phyloP scores from a whole-genome alignment of 2,329 filamentous ascomycete genomes.

The Hypoxylon sp. region DNA sequence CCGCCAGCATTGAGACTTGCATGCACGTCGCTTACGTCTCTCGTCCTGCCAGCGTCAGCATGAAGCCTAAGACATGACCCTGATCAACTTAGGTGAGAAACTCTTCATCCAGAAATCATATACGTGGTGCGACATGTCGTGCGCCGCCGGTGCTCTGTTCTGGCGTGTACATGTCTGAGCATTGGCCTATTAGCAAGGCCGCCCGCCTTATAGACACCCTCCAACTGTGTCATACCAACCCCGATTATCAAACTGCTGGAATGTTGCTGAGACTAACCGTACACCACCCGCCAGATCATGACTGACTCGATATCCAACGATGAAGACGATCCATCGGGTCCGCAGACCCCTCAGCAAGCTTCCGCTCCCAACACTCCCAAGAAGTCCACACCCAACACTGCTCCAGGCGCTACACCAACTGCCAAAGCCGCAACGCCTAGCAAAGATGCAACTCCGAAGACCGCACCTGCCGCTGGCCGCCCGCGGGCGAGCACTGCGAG shows the following conservation, averaged over 20 bases:
- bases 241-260: constrained; percentile 22
- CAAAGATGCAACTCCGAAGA: constrained; percentile 36
- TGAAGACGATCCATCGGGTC: constrained; percentile 43
- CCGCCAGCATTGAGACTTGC: constrained; percentile 10
- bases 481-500: constrained; percentile 42
- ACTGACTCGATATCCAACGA: constrained; percentile 42
- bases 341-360: constrained; percentile 33
- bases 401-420: constrained; percentile 23
- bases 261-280: constrained; percentile 35
- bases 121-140: constrained; percentile 9
- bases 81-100: constrained; percentile 36
- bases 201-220: constrained; percentile 18
- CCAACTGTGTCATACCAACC: constrained; percentile 20
- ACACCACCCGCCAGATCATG: constrained; percentile 41
- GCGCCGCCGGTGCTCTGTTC: constrained; percentile 2
- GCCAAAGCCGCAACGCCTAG: constrained; percentile 27
- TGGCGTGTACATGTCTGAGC: constrained; percentile 28
- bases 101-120: constrained; percentile 12
- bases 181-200: constrained; percentile 29
- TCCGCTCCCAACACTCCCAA: constrained; percentile 22
- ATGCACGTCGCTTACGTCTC: constrained; percentile 28
- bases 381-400: constrained; percentile 29
- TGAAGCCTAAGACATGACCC: constrained; percentile 33
- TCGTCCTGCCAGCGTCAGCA: constrained; percentile 29
- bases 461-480: constrained; percentile 35